Evolutionary conservation across 352 stramenopile genomes (phyloP).

Genomic region (Globisporangium splendens): DNA sequence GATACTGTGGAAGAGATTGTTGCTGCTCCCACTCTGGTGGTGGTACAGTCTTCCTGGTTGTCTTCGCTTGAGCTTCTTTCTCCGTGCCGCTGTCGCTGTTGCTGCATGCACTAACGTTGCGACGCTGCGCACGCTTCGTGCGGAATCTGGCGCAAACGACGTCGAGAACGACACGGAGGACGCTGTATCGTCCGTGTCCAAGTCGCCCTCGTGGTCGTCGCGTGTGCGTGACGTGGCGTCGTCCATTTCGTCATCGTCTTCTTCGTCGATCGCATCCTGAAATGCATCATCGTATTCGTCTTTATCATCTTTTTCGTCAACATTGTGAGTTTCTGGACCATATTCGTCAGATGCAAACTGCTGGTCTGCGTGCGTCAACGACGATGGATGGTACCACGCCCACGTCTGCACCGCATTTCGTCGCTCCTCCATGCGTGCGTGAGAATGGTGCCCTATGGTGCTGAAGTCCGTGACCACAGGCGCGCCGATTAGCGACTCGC

Average conservation of each 20-base stretch:
- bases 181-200: conserved; percentile 9
- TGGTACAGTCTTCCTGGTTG: conserved; percentile 16
- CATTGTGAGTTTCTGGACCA: background rate
- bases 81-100: background rate
- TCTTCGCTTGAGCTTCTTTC: conserved; percentile 17
- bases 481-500: conserved; percentile 31
- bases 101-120: conserved; percentile 10
- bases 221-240: conserved; percentile 8
- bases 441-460: conserved; percentile 44
- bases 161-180: conserved; percentile 5
- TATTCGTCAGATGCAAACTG: background rate
- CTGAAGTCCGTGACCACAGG: conserved; percentile 20
- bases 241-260: conserved; percentile 20
- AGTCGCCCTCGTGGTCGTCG: conserved; percentile 13
- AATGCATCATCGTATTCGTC: conserved; percentile 8
- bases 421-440: conserved; percentile 46
- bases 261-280: conserved; percentile 18
- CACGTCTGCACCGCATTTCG: conserved; percentile 50
- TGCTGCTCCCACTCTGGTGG: conserved; percentile 14
- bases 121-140: conserved; percentile 22
- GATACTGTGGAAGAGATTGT: conserved; percentile 18
- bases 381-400: conserved; percentile 28
- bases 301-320: conserved; percentile 6
- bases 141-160: background rate
- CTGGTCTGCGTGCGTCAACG: background rate